Evolutionary conservation across 148 eudicot genomes (phyloP).

Genomic region (Polygonum maritimum): DNA sequence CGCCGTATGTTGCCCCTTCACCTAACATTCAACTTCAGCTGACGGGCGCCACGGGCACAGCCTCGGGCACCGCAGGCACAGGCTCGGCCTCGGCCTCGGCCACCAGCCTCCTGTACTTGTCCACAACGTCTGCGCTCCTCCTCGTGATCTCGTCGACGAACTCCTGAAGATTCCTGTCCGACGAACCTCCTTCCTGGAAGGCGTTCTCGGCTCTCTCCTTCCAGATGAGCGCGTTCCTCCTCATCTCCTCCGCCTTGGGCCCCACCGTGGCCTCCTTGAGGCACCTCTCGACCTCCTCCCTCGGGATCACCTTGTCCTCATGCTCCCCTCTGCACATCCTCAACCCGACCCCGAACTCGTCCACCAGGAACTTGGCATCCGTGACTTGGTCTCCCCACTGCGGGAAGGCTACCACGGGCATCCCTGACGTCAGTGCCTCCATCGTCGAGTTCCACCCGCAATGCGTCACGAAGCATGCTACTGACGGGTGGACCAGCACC

Average conservation of each 20-base stretch:
- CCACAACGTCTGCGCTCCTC: conserved; percentile 21
- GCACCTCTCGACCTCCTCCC: conserved; percentile 54
- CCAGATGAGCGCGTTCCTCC: conserved; percentile 49
- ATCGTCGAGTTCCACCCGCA: conserved; percentile 92
- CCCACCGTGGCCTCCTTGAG: conserved; percentile 43
- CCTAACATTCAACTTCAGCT: background rate
- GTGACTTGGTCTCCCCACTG: conserved; percentile 91
- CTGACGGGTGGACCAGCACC: conserved; percentile 53
- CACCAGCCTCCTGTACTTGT: background rate
- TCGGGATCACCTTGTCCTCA: conserved; percentile 33
- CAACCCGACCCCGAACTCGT: conserved; percentile 45
- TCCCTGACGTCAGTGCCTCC: conserved; percentile 58
- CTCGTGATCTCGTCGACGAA: conserved; percentile 48
- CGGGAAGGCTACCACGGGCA: conserved; percentile 75
- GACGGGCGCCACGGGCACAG: background rate
- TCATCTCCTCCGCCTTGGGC: conserved; percentile 44
- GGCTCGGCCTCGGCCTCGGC: background rate
- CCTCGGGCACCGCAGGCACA: background rate
- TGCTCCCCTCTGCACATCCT: conserved; percentile 62
- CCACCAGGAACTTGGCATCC: conserved; percentile 64
- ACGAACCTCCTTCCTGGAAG: conserved; percentile 61
- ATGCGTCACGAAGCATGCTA: conserved; percentile 73
- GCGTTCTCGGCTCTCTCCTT: conserved; percentile 53
- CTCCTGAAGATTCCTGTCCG: conserved; percentile 35
- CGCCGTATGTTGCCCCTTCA: background rate